These are phyloP conservation scores for Draba incana DNA, from an alignment of 345 rosid species.

Conservation along the genomic window DNA sequence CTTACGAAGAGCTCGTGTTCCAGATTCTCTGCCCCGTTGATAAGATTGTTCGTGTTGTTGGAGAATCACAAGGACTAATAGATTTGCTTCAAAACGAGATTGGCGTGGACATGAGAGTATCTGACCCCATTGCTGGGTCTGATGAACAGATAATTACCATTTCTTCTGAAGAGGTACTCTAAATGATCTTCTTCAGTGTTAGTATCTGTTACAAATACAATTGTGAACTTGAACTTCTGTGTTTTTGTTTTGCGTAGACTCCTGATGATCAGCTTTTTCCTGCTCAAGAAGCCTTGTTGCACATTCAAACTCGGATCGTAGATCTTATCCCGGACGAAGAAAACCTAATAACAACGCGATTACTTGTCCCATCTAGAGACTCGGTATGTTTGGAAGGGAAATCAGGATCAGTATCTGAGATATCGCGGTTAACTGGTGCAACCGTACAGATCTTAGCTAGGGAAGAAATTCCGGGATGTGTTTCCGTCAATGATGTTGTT, in stretches of 20 bases:
- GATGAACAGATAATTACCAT: conserved; percentile 85
- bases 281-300: conserved; percentile 98
- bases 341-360: conserved; percentile 66
- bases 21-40: conserved; percentile 90
- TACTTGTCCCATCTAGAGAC: conserved; percentile 76
- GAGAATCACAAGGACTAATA: conserved; percentile 74
- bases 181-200: neutral
- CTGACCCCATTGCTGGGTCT: conserved; percentile 79
- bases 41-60: conserved; percentile 69
- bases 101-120: conserved; percentile 86
- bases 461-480: conserved; percentile 66
- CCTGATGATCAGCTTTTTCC: conserved; percentile 96
- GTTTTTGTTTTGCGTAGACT: conserved; percentile 52
- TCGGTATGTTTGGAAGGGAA: conserved; percentile 85
- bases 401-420: conserved; percentile 76
- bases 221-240: conserved; percentile 23
- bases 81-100: conserved; percentile 87
- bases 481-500: conserved; percentile 65
- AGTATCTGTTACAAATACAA: neutral
- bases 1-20: conserved; percentile 84
- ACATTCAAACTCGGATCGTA: conserved; percentile 83
- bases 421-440: conserved; percentile 77
- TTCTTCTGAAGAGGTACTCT: conserved; percentile 89
- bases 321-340: conserved; percentile 82
- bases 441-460: conserved; percentile 68